Conservation (phyloP, 768 basidiomycete species). For the Phallus indusiatus region DNA sequence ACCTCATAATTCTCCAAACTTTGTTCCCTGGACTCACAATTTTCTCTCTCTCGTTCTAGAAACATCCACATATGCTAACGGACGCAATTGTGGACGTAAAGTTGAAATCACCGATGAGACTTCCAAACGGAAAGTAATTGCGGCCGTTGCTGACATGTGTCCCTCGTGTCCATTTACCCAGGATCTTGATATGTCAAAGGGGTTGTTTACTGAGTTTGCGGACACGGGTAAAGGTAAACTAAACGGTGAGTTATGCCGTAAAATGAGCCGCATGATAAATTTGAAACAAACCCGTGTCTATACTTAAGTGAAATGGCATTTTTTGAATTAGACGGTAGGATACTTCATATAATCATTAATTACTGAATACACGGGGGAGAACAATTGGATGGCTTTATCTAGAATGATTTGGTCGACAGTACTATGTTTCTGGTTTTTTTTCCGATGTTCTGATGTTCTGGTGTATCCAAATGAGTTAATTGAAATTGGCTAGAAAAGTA, state of each 20-base stretch:
- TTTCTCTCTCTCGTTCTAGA: conserved; percentile 19
- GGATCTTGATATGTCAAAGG: conserved; percentile 65
- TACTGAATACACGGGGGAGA: no score
- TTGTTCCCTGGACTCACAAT: background rate
- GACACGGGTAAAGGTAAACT: conserved; percentile 41
- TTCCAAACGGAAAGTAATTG: conserved; percentile 48
- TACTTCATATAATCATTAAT: no score
- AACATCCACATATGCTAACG: conserved; percentile 46
- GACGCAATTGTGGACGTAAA: conserved; percentile 48
- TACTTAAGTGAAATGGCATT: no score
- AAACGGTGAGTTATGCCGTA: conserved; percentile 36
- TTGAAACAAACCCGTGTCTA: no score
- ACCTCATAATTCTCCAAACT: background rate
- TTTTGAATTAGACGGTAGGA: no score
- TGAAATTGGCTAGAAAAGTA: no score
- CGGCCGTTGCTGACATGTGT: conserved; percentile 70
- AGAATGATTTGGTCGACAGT: no score
- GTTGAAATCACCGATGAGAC: conserved; percentile 56
- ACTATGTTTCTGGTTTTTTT: no score
- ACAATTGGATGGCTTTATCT: no score
- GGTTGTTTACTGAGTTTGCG: conserved; percentile 56
- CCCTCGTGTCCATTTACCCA: conserved; percentile 61
- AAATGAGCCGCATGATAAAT: background rate
- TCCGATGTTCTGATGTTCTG: no score
- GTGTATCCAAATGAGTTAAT: no score